Base-by-base conservation (phyloP, 2,329 filamentous ascomycete genomes). In the Lanzia echinophila region DNA sequence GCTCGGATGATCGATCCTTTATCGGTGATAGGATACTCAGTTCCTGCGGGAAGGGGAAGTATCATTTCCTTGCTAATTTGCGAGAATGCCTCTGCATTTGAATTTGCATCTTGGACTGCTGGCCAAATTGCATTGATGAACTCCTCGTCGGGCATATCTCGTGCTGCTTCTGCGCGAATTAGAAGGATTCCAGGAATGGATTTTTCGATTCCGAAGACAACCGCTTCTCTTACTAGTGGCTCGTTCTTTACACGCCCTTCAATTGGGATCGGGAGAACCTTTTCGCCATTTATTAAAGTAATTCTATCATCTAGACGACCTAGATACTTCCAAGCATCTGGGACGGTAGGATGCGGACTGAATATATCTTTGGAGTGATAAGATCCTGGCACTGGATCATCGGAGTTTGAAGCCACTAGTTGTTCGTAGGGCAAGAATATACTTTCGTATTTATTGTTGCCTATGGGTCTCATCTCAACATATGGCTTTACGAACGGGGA, bases 201-300 rank as follows among this genome's bases (percentile, higher is more conserved):
- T 45, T 72, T 74, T 6, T 75, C 78, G 1, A 74, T 72, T 0
- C 81, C 81, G 56, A 83, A 82, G 0, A 82, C 74, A 2, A 82
- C 69, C 0, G 75, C 76, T 52, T 84, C 82, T 11, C 74, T 69
- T 0, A 84, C 78, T 0, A 75, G 67, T 3, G 71, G 67, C 46
- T 78, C 71, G 50, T 81, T 73, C 5, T 78, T 70, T 8, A 84
- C 73, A 0, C 71, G 70, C 3, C 75, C 73, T 63, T 86, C 83
- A 3, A 73, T 70, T 0, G 67, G 69, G 1, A 75, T 58, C 0
- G 75, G 74, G 0, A 73, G 63, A 0, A 75, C 71, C 53, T 76
- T 76, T 59, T 76, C 74, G 2, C 74, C 73, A 28, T 76, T 76
- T n/a, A 72, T 62, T 0, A 77, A 63, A 0, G 70, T 73, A 20